Evolutionary conservation across 2,329 filamentous ascomycete species (phyloP).

Genomic region (Penicillium sp.): DNA sequence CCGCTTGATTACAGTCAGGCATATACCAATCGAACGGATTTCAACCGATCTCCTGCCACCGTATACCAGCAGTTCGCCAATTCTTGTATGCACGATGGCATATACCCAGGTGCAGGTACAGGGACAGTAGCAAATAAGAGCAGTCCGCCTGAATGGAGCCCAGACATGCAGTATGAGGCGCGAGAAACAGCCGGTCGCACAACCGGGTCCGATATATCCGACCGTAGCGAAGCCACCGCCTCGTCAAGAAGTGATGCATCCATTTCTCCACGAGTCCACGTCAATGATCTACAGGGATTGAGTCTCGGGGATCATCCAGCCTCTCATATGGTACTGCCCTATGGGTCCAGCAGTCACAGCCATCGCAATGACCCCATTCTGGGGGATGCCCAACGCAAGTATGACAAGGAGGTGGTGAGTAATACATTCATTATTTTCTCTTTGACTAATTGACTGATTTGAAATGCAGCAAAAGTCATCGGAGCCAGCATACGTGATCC

Average conservation of each 20-base stretch:
- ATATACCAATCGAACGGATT: neutral
- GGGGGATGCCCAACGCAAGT: neutral
- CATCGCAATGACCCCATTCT: neutral
- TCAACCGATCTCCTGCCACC: neutral
- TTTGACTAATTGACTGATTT: neutral
- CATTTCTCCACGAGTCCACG: neutral
- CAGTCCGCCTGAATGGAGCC: neutral
- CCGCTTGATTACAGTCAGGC: neutral
- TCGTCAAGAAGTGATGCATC: neutral
- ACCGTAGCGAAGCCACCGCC: neutral
- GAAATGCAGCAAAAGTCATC: neutral
- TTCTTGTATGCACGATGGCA: neutral
- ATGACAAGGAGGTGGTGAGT: neutral
- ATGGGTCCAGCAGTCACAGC: neutral
- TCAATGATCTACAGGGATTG: neutral
- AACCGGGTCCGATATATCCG: neutral
- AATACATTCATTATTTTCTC: too few species aligned
- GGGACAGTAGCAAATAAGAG: neutral
- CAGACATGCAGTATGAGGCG: neutral
- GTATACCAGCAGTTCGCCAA: neutral
- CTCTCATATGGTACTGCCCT: neutral
- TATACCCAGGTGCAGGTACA: too few species aligned
- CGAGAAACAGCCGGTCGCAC: neutral
- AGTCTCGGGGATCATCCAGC: neutral
- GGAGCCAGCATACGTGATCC: constrained; percentile 1